A percentile compares a stretch with the other conserved stretches of the same genome.
These are phyloP conservation scores for Metschnikowia amazonensis DNA, from an alignment of 805 yeast species.

Conservation along the genomic window DNA sequence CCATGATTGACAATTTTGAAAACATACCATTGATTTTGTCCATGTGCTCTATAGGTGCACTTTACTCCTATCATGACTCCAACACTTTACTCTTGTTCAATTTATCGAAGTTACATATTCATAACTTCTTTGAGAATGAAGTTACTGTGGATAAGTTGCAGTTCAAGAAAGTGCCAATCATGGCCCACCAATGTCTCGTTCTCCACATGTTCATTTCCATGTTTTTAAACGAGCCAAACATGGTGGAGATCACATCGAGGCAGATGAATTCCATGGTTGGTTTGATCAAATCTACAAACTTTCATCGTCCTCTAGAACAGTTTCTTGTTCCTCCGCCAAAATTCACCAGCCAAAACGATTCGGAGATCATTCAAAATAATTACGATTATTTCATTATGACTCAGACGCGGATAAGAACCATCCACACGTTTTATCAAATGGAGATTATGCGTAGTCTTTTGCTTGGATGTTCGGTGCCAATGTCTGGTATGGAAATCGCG, in stretches of 20 bases:
- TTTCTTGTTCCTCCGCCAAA: conserved; percentile 20
- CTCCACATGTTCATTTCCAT: conserved; percentile 54
- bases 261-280: conserved; percentile 54
- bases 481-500: conserved; percentile 41
- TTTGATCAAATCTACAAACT: conserved; percentile 48
- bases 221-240: conserved; percentile 51
- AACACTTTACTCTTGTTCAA: conserved; percentile 71
- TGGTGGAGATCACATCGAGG: conserved; percentile 48
- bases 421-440: conserved; percentile 48
- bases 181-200: conserved; percentile 54
- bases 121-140: conserved; percentile 57
- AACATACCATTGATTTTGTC: conserved; percentile 67
- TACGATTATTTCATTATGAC: conserved; percentile 52
- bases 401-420: conserved; percentile 53
- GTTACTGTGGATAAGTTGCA: conserved; percentile 43
- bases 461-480: conserved; percentile 39
- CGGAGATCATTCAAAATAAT: conserved; percentile 33
- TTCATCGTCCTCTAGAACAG: conserved; percentile 47
- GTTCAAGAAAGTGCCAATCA: conserved; percentile 51
- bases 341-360: conserved; percentile 21
- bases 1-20: conserved; percentile 40
- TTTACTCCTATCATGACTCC: conserved; percentile 74
- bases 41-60: conserved; percentile 86
- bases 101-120: conserved; percentile 62
- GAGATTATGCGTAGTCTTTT: conserved; percentile 46